Conservation (phyloP, 345 rosid species). For the Microcos paniculata region DNA sequence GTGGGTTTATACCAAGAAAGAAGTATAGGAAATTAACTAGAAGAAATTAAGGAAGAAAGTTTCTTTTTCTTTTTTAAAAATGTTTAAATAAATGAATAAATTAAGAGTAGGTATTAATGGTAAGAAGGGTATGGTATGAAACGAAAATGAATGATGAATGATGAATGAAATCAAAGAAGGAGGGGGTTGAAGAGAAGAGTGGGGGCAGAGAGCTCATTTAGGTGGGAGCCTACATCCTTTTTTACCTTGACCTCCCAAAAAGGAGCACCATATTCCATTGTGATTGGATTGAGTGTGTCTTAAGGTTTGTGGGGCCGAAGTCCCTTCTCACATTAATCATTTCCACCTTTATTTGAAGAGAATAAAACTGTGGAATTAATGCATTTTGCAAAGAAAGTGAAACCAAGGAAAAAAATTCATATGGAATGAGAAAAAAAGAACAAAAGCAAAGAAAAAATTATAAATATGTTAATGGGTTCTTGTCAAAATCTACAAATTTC, state of each 20-base stretch:
- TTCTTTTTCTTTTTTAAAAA: too few species aligned
- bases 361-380: slow-evolving; percentile 28
- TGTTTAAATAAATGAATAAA: too few species aligned
- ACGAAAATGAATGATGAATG: not conserved
- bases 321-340: slow-evolving; percentile 16
- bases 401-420: slow-evolving; percentile 17
- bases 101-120: not conserved
- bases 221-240: slow-evolving; percentile 35
- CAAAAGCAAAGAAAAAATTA: slow-evolving; percentile 11
- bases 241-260: slow-evolving; percentile 33
- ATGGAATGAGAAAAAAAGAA: slow-evolving; percentile 21
- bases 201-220: slow-evolving; percentile 21
- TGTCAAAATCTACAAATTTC: slow-evolving; percentile 39
- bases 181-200: not conserved
- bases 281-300: slow-evolving; percentile 30
- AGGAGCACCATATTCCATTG: slow-evolving; percentile 32
- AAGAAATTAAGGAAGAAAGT: too few species aligned
- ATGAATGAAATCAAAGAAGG: slow-evolving; percentile 3
- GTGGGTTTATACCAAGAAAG: too few species aligned
- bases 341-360: slow-evolving; percentile 34
- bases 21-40: too few species aligned
- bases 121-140: not conserved
- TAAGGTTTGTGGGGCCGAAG: slow-evolving; percentile 28
- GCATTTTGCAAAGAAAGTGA: slow-evolving; percentile 15
- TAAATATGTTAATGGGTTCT: slow-evolving; percentile 31